Evolutionary conservation across 139 green algal genomes (phyloP), one percentile per base, ranked within the genome.

Genomic region (Pycnococcus provasolii): DNA sequence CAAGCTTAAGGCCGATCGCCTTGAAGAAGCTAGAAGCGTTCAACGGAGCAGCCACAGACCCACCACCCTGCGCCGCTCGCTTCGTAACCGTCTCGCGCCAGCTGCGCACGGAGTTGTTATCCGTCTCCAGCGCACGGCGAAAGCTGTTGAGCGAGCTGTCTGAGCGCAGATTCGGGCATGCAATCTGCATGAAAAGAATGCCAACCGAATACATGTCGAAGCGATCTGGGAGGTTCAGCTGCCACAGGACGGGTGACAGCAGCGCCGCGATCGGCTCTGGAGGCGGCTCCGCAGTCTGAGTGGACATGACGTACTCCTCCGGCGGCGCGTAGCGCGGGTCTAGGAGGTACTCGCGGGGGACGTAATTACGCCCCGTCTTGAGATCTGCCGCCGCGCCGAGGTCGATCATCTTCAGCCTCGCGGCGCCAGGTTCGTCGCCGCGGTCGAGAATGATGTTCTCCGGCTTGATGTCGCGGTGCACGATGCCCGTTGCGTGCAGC

Each of bases 241-340:
- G 79, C 79, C 79, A 84, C 41, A 84, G 60, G n/a, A 83, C 73
- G 39, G 79, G 79, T 11, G 71, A 83, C 39, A 84, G 73, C 13
- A 55, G 46, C 13, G 78, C 58, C 11, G 79, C 79, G 2, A 84
- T 53, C n/a, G 77, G 68, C 42, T 62, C 51, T 3, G 74, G 64
- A 2, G 79, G 79, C 26, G 79, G 68, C 42, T 62, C 61, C 5
- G 79, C 77, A 7, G 79, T 84, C 37, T 77, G 72, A 40, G 62
- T 83, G 67, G 59, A 75, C 79, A 84, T 84, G 71, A 84, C 81
- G 74, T 79, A 84, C 69, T 83, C 63, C 60, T 84, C 79, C 5
- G 71, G 64, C 40, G 44, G 64, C 45, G 37, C 15, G 59, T 53
- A 69, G 11, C 67, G 51, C 43, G 79, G 79, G 57, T 85, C 79